Evolutionary conservation across 345 rosid species (phyloP).

Genomic region (Aquilaria sinensis): DNA sequence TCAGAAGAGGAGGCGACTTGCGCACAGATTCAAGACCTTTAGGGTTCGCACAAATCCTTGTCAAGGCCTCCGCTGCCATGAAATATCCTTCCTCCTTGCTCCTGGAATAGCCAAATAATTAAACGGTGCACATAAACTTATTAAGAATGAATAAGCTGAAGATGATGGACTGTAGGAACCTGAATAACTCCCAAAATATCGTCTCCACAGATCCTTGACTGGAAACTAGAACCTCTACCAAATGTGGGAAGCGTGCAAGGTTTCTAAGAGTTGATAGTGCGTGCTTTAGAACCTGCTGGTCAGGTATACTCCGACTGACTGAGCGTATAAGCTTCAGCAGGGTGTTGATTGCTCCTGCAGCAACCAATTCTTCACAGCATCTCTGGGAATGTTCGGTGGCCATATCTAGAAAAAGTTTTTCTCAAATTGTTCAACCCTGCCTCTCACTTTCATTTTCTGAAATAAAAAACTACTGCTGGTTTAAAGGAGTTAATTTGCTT

Average conservation of each 20-base stretch:
- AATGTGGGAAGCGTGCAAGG: conserved; percentile 56
- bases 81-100: conserved; percentile 88
- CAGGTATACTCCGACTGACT: conserved; percentile 84
- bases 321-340: conserved; percentile 59
- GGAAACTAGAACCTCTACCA: conserved; percentile 51
- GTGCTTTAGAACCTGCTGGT: conserved; percentile 77
- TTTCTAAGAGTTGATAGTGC: conserved; percentile 75
- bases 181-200: conserved; percentile 60
- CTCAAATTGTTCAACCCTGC: neutral
- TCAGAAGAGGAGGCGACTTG: conserved; percentile 51
- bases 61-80: conserved; percentile 61
- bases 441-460: too few relatives aligned
- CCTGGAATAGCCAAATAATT: conserved; percentile 32
- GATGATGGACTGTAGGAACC: conserved; percentile 28
- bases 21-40: conserved; percentile 48
- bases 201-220: conserved; percentile 53
- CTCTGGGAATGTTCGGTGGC: conserved; percentile 69
- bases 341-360: conserved; percentile 70
- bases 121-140: neutral
- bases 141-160: neutral
- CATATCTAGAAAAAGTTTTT: conserved; percentile 37
- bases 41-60: conserved; percentile 46
- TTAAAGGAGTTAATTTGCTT: too few relatives aligned
- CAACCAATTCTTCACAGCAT: conserved; percentile 86
- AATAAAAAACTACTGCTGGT: too few relatives aligned